Evolutionary conservation across 1,284 basidiomycete genomes (phyloP).

Genomic region (Abortiporus biennis): DNA sequence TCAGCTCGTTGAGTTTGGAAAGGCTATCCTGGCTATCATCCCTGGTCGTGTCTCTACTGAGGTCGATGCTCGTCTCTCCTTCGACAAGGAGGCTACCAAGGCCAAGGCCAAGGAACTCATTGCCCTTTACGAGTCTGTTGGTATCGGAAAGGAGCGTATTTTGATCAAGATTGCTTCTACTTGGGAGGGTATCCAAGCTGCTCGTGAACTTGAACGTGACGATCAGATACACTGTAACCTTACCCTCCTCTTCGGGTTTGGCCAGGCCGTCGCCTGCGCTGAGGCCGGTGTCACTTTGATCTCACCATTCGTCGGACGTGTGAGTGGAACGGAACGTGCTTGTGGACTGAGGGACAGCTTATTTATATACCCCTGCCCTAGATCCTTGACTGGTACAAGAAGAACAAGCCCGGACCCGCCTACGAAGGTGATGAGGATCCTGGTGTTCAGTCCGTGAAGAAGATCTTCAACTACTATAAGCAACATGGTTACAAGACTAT

Average conservation of each 20-base stretch:
- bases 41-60: constrained; percentile 99
- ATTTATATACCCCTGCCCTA: constrained; percentile 23
- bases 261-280: constrained; percentile 96
- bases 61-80: constrained; percentile 96
- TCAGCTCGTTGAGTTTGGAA: constrained; percentile 94
- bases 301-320: constrained; percentile 98
- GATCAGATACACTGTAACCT: constrained; percentile 98
- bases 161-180: constrained; percentile 99
- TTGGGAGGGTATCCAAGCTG: constrained; percentile 99
- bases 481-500: constrained; percentile 98
- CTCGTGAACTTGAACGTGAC: constrained; percentile 90
- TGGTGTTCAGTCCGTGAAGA: constrained; percentile 94
- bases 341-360: not conserved
- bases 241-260: constrained; percentile 97
- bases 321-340: constrained; percentile 39
- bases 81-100: constrained; percentile 91
- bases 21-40: constrained; percentile 92
- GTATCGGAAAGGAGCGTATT: constrained; percentile 89
- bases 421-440: constrained; percentile 91
- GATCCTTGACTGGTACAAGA: constrained; percentile 98
- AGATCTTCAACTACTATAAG: constrained; percentile 99
- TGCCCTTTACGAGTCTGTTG: constrained; percentile 86
- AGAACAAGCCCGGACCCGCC: constrained; percentile 70
- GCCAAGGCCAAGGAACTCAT: constrained; percentile 93
- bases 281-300: constrained; percentile 98